A percentile compares a stretch with the other conserved stretches of the same genome.
phyloP scores from a whole-genome alignment of 2,329 filamentous ascomycete species.

The Nemania sp. region DNA sequence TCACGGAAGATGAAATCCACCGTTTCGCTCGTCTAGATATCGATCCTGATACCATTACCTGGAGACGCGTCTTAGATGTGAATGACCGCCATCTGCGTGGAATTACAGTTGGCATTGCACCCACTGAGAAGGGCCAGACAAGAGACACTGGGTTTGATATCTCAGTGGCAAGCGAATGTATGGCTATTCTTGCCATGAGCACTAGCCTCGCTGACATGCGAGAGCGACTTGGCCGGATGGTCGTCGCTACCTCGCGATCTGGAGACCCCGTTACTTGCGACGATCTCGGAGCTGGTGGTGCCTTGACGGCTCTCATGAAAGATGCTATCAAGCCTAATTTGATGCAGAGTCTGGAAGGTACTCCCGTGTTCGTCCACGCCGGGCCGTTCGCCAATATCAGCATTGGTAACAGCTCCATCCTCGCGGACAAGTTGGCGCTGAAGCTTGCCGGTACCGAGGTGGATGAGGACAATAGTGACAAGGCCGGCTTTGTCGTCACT shows the following conservation, averaged over 20 bases:
- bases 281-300: slow-evolving; percentile 90
- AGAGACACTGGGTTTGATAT: slow-evolving; percentile 96
- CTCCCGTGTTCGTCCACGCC: slow-evolving; percentile 95
- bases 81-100: slow-evolving; percentile 93
- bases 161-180: slow-evolving; percentile 95
- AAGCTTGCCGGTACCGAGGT: slow-evolving; percentile 94
- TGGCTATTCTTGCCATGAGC: slow-evolving; percentile 95
- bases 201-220: slow-evolving; percentile 87
- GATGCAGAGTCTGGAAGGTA: slow-evolving; percentile 97
- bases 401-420: slow-evolving; percentile 93
- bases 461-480: slow-evolving; percentile 81
- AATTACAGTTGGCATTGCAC: slow-evolving; percentile 84
- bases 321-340: slow-evolving; percentile 99
- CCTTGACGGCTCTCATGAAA: slow-evolving; percentile 92
- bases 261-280: slow-evolving; percentile 96
- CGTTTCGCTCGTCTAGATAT: slow-evolving; percentile 95
- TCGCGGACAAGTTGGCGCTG: slow-evolving; percentile 92
- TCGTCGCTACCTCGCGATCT: slow-evolving; percentile 81
- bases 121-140: slow-evolving; percentile 87
- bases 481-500: slow-evolving; percentile 91
- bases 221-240: slow-evolving; percentile 92
- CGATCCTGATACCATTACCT: slow-evolving; percentile 95
- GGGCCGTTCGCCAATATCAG: slow-evolving; percentile 98
- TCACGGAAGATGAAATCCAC: slow-evolving; percentile 86
- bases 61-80: slow-evolving; percentile 93